Evolutionary conservation across 805 yeast genomes (phyloP), one percentile per base, ranked within the genome.

Genomic region (Teunomyces panamensis): DNA sequence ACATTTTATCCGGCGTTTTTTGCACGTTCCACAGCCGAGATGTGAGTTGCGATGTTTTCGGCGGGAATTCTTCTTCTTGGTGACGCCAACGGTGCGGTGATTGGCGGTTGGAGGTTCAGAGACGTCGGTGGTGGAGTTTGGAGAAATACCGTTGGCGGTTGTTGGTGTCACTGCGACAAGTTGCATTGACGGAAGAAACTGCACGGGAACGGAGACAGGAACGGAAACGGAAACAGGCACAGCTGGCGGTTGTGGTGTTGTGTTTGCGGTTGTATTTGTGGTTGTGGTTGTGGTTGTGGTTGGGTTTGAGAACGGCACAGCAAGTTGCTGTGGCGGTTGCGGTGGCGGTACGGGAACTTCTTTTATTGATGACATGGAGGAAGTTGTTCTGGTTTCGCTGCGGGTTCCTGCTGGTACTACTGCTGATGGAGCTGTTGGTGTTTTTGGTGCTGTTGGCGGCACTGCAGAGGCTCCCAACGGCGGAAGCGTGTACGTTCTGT

Each of bases 1-100:
- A 61, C 88, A 83, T 55, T 83, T 83, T 58, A 83, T 79, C 34
- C 85, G 69, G 35, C 87, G 73, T 43, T 73, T 69, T 56, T 83
- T 82, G 63, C 88, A 83, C 16, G 83, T 81, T 3, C 80, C 81
- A 65, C 94, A 86, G n/a, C 94, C 92, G 45, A 79, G 60, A 57
- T 84, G 89, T 5, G 88, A 83, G 65, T 84, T 84, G 49, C 84
- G 71, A 63, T 84, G 89, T 49, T 77, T 75, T 56, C 85, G 70
- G 56, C 88, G 68, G 6, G 78, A 71, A 58, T 68, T 71, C 59
- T 73, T 74, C 60, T 67, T 71, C 69, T 50, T 47, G 43, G 50
- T 20, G 49, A 42, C 47, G 9, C 45, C 17, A 16, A 45, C 45
- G 26, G 39, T 34, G 45, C 44, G 24, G 20, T 20, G 24, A 43